These are phyloP conservation scores for Ceratocystis alfenasii DNA, from an alignment of 2,329 filamentous ascomycete species.

Conservation along the genomic window DNA sequence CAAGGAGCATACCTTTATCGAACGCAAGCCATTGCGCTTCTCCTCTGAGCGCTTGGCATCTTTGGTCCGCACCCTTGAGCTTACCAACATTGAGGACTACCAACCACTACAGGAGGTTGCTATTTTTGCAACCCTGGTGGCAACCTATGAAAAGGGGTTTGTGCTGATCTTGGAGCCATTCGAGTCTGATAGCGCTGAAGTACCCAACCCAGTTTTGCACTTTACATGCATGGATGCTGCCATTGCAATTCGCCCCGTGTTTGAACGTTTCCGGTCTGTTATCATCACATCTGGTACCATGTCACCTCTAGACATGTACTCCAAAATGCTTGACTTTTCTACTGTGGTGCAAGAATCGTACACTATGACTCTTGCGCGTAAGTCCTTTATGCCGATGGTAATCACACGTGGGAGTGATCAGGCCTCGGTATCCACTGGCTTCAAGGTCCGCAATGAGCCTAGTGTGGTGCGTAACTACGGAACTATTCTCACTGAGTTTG, in stretches of 20 bases:
- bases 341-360: constrained; percentile 96
- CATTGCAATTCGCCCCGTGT: constrained; percentile 94
- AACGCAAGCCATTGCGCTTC: constrained; percentile 87
- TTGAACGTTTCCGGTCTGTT: constrained; percentile 93
- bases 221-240: constrained; percentile 95
- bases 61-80: constrained; percentile 82
- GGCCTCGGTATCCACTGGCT: constrained; percentile 81
- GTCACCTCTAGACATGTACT: constrained; percentile 96
- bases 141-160: constrained; percentile 95
- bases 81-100: constrained; percentile 97
- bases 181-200: constrained; percentile 87
- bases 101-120: constrained; percentile 94
- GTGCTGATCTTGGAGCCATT: constrained; percentile 93
- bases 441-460: constrained; percentile 89
- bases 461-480: constrained; percentile 97
- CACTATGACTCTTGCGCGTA: constrained; percentile 83
- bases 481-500: constrained; percentile 83
- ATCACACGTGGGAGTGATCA: constrained; percentile 93
- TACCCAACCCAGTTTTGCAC: constrained; percentile 92
- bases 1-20: constrained; percentile 93
- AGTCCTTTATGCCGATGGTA: constrained; percentile 96
- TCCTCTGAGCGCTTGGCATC: constrained; percentile 92
- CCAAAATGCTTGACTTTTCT: constrained; percentile 90
- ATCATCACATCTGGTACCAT: constrained; percentile 98
- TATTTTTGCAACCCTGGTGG: constrained; percentile 88